Evolutionary conservation across 305 asterid genomes (phyloP), one percentile per base, ranked within the genome.

Genomic region (Euphrasia arctica): DNA sequence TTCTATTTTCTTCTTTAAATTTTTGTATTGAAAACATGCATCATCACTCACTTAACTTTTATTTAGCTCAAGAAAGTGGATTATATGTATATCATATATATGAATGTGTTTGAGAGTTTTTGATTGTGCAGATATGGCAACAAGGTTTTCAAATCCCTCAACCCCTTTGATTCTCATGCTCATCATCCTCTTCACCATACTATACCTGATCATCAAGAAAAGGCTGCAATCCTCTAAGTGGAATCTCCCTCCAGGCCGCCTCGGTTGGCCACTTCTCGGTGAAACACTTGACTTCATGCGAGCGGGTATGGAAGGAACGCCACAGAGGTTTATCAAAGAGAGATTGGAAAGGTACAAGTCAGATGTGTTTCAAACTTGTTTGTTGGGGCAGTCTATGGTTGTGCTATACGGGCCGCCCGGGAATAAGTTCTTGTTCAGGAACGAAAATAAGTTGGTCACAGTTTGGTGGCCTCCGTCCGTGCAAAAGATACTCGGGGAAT

Each of bases 211-310:
- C 39, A 32, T 32, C 39, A 32, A 32, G 39, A 32, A 4, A 32
- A 3, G 39, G 6, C 39, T 2, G 4, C 39, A 2, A 42, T 43
- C 49, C 49, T 12, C 49, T 14, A 43, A 43, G 64, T 9, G 64
- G 4, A 77, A 68, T 31, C 83, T 77, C 28, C 90, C 90, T 49
- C 85, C 87, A 2, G 90, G 87, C 9, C 71, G 72, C 65, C 70
- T 56, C 0, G 85, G 90, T 3, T 80, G 83, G 81, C 90, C 90
- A 0, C 18, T 83, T 15, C 49, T 81, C 4, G 90, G 90, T 3
- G 90, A 83, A 72, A 77, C 80, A 0, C 13, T 59, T 3, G 76
- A 64, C 0, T 75, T 74, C 42, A 69, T 81, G 13, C 58, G 66
- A n/a, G 61, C 66, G 6, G 39, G 63, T 9, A 6, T 41, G 27